A percentile compares a stretch with the other conserved stretches of the same genome.
phyloP scores from a whole-genome alignment of 305 asterid species.

The Rubia balearica region DNA sequence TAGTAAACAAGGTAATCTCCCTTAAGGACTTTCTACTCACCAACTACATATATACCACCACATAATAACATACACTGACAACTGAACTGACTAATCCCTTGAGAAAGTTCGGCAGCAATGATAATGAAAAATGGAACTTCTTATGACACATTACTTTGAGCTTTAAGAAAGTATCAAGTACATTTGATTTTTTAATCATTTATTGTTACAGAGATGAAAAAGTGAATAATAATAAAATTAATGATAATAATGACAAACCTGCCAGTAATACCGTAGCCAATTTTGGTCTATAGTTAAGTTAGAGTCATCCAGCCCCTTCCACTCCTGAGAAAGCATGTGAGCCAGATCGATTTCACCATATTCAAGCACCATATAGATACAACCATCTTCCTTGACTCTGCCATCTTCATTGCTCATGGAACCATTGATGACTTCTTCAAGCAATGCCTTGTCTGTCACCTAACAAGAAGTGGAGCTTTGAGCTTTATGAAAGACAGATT shows the following conservation, averaged over 20 bases:
- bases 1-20: neutral
- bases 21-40: too few species aligned
- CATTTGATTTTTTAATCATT: neutral
- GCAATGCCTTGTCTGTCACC: slow-evolving; percentile 90
- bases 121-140: neutral
- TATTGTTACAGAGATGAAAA: neutral
- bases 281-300: slow-evolving; percentile 68
- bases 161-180: neutral
- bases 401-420: slow-evolving; percentile 65
- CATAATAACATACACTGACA: neutral
- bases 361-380: slow-evolving; percentile 91
- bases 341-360: slow-evolving; percentile 98
- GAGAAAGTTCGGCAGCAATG: neutral
- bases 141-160: neutral
- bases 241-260: slow-evolving; percentile 44
- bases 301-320: slow-evolving; percentile 73
- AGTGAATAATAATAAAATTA: slow-evolving; percentile 10
- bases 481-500: neutral
- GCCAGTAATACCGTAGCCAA: slow-evolving; percentile 99
- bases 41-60: neutral
- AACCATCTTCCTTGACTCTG: slow-evolving; percentile 80
- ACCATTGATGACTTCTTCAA: slow-evolving; percentile 77
- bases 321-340: slow-evolving; percentile 92
- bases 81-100: neutral
- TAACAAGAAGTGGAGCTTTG: slow-evolving; percentile 32